phyloP scores from a whole-genome alignment of 2,329 filamentous ascomycete genomes.

The Neoascochyta sp. region DNA sequence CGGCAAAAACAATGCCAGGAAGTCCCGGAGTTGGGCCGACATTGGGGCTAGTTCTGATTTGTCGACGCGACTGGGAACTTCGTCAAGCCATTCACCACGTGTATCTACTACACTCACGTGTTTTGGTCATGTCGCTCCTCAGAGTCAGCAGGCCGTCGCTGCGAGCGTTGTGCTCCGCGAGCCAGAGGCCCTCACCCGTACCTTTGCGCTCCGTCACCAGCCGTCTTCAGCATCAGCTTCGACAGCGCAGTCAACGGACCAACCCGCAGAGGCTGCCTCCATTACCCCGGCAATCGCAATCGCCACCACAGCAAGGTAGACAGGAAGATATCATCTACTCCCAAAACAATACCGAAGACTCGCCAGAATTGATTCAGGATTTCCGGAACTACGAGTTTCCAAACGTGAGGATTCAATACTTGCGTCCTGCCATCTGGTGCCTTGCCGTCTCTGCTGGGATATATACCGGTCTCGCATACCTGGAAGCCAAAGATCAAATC shows the following conservation, averaged over 20 bases:
- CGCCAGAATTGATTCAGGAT: constrained; percentile 1
- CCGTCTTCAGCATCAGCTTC: constrained; percentile 1
- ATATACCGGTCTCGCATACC: constrained; percentile 25
- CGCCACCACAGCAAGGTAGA: constrained; percentile 4
- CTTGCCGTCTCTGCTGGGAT: constrained; percentile 26
- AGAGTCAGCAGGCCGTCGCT: constrained; percentile 2
- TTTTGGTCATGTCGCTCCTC: constrained; percentile 6
- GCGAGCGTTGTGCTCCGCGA: constrained; percentile 1
- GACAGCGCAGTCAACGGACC: constrained; percentile 7
- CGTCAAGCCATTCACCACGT: no score
- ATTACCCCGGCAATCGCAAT: constrained; percentile 5
- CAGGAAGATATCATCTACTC: constrained; percentile 5
- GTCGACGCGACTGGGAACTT: constrained; percentile 1
- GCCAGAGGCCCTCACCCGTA: not conserved
- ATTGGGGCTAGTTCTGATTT: constrained; percentile 1
- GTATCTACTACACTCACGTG: constrained; percentile 1
- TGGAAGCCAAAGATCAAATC: constrained; percentile 26
- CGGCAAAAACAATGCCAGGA: no score
- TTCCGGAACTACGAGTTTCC: constrained; percentile 6
- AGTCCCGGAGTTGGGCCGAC: constrained; percentile 3
- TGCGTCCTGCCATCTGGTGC: constrained; percentile 30
- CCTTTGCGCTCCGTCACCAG: constrained; percentile 2
- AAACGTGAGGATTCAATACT: constrained; percentile 18
- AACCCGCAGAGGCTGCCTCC: constrained; percentile 4
- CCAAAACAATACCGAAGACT: constrained; percentile 1